phyloP scores from a whole-genome alignment of 306 rosid genomes.

The Clitoria ternatea region DNA sequence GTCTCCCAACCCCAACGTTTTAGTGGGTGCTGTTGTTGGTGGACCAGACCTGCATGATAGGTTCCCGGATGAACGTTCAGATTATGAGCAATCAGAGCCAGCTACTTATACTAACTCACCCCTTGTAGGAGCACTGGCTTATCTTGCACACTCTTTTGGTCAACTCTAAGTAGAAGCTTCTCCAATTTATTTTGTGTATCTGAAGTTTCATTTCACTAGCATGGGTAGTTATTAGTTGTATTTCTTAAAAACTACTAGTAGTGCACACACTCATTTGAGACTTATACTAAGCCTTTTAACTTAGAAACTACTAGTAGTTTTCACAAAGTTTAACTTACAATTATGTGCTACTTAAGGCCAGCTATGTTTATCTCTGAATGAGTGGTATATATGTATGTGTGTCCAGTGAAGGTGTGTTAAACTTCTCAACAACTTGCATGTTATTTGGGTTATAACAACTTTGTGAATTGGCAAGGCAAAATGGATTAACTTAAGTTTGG shows the following conservation, averaged over 20 bases:
- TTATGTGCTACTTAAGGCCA: neutral
- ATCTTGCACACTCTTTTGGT: constrained; percentile 69
- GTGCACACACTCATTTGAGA: constrained; percentile 30
- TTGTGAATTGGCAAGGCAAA: neutral
- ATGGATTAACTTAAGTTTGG: neutral
- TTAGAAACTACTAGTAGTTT: too few relatives aligned
- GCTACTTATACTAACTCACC: constrained; percentile 86
- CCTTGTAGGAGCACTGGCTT: constrained; percentile 69
- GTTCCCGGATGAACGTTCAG: constrained; percentile 76
- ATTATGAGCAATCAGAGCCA: constrained; percentile 88
- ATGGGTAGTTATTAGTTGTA: neutral
- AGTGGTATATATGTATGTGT: too few relatives aligned
- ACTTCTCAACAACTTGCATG: neutral
- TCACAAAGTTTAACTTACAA: neutral
- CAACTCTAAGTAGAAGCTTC: constrained; percentile 37
- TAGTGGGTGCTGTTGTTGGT: constrained; percentile 77
- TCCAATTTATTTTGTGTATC: constrained; percentile 4
- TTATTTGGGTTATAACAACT: neutral
- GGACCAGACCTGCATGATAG: constrained; percentile 75
- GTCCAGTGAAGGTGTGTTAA: neutral
- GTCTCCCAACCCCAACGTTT: constrained; percentile 71
- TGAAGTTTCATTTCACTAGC: neutral
- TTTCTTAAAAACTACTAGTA: constrained; percentile 25
- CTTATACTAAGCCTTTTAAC: neutral
- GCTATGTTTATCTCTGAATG: too few relatives aligned